phyloP scores from a whole-genome alignment of 441 rosid genomes.

The Jatropha podagrica region DNA sequence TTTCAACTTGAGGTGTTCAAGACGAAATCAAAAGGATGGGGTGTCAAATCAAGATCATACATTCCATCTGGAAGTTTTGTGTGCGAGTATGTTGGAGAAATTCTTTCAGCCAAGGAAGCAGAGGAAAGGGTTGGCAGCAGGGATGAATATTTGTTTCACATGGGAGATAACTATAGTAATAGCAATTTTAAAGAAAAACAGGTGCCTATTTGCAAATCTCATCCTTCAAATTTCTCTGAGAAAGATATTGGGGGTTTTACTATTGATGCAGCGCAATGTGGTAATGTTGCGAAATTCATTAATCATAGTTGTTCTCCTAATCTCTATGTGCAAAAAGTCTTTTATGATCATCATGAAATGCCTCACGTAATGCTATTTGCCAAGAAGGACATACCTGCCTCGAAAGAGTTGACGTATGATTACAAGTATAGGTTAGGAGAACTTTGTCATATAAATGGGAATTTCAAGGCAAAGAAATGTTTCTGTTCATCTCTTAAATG shows the following conservation, averaged over 20 bases:
- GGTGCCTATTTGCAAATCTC: no score
- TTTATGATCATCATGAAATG: conserved; percentile 56
- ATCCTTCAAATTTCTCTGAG: conserved; percentile 23
- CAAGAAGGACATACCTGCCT: conserved; percentile 57
- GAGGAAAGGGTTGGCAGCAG: conserved; percentile 40
- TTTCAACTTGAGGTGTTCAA: conserved; percentile 66
- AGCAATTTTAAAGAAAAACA: not conserved
- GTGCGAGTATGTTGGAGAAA: conserved; percentile 73
- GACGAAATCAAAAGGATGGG: conserved; percentile 72
- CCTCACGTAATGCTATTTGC: conserved; percentile 84
- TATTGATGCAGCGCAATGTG: conserved; percentile 60
- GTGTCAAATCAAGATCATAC: conserved; percentile 58
- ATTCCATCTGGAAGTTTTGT: conserved; percentile 73
- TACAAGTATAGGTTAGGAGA: conserved; percentile 55
- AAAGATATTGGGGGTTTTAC: conserved; percentile 41
- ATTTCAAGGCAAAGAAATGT: conserved; percentile 56
- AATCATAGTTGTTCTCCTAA: conserved; percentile 86
- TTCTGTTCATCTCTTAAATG: conserved; percentile 61
- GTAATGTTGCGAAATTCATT: conserved; percentile 75
- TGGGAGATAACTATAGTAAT: conserved; percentile 42
- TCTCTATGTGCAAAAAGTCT: conserved; percentile 63
- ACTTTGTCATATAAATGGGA: conserved; percentile 48
- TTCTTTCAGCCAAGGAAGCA: conserved; percentile 55
- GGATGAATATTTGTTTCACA: conserved; percentile 61
- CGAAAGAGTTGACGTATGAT: conserved; percentile 65